Base-by-base conservation (phyloP, 1,284 basidiomycete genomes). In the Exobasidium cylindrosporum region DNA sequence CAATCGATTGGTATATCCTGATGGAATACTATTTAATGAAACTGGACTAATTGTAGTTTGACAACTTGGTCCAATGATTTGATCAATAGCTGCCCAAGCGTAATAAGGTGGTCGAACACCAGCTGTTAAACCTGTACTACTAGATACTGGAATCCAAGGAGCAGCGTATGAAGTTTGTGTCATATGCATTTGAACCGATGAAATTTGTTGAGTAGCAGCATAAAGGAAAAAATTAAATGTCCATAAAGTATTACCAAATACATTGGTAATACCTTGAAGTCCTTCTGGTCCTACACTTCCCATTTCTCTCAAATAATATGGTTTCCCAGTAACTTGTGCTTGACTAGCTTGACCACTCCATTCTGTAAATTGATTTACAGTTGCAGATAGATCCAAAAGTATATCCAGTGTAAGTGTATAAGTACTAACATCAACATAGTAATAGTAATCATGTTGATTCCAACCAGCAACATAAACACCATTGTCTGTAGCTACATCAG, bases 381-480 rank as follows among this genome's bases (percentile, higher is more conserved):
- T 73, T 1, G 35, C 31, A 3, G 64, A 66, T 14, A 73, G 65
- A 47, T 73, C 66, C 46, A 73, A 67, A 17, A 73, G 67, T 30
- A 32, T 32, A 17, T 50, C 30, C 26, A 67, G 43, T 32, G 66
- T 70, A 24, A 73, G 61, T n/a, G 55, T 50, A 59, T 58, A 70
- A 29, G 11, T 23, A n/a, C 61, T 64, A 24, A 73, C 72, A 58
- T 50, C 54, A 31, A 73, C 54, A 60, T 73, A 73, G 56, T 72
- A 73, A 60, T 61, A 73, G 63, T 73, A 73, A 57, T 73, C 72
- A 62, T 73, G 72, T 65, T 73, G 72, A 43, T 72, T 73, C 72
- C 72, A 73, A 11, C 72, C 72, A 17, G 69, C 69, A 44, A 73
- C 68, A 46, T 67, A 73, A 62, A 73, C 66, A 44, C 72, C 72